phyloP scores from a whole-genome alignment of 1,284 basidiomycete species.

The Cryptococcus sp. region DNA sequence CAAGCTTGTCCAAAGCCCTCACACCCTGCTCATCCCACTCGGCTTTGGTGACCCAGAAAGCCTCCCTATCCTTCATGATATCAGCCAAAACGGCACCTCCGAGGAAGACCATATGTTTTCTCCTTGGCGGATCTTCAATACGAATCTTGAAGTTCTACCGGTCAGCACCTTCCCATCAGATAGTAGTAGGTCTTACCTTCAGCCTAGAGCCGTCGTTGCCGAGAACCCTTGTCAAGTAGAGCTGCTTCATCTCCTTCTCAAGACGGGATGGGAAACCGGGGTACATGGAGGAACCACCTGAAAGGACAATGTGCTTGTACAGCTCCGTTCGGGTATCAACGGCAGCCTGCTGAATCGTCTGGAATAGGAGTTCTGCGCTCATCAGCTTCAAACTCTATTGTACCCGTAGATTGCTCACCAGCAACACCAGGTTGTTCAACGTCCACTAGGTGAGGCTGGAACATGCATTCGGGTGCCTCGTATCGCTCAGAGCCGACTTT shows the following conservation, averaged over 20 bases:
- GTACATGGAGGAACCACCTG: slow-evolving; percentile 97
- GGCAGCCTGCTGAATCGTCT: slow-evolving; percentile 88
- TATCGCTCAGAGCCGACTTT: slow-evolving; percentile 99
- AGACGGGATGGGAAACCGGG: slow-evolving; percentile 92
- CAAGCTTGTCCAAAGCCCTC: slow-evolving; percentile 74
- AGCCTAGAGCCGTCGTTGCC: slow-evolving; percentile 77
- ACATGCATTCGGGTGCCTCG: slow-evolving; percentile 99
- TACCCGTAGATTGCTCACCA: slow-evolving; percentile 52
- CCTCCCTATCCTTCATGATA: slow-evolving; percentile 92
- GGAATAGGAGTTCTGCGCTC: slow-evolving; percentile 81
- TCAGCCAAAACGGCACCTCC: slow-evolving; percentile 94
- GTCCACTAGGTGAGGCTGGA: slow-evolving; percentile 97
- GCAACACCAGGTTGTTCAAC: slow-evolving; percentile 96
- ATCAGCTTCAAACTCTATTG: neutral
- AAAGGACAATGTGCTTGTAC: slow-evolving; percentile 97
- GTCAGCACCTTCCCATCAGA: neutral
- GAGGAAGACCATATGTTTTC: slow-evolving; percentile 99
- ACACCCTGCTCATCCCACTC: slow-evolving; percentile 91
- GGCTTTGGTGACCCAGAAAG: slow-evolving; percentile 90
- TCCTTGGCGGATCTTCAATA: slow-evolving; percentile 94
- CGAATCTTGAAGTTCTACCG: slow-evolving; percentile 97
- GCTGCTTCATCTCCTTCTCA: slow-evolving; percentile 99
- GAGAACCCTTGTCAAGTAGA: slow-evolving; percentile 87
- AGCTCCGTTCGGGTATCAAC: slow-evolving; percentile 86
- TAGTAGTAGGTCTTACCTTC: slow-evolving; percentile 61